Percentiles rank a stretch among this genome's conserved stretches.
Evolutionary conservation across 2,329 filamentous ascomycete genomes (phyloP).

Genomic region (Fusarium drepaniforme): DNA sequence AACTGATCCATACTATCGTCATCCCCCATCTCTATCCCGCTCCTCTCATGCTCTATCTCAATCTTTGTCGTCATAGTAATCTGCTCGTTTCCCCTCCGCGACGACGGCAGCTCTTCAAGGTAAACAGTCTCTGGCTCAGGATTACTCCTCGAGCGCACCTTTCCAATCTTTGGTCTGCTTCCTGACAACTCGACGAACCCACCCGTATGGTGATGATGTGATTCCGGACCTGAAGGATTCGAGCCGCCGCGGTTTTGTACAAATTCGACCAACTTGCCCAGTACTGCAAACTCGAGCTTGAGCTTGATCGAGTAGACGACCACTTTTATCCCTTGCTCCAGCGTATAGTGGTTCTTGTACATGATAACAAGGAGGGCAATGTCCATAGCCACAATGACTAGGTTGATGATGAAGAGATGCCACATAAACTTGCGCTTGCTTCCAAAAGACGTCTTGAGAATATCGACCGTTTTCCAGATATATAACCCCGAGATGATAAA

Average conservation of each 20-base stretch:
- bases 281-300: slow-evolving; percentile 52
- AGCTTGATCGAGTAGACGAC: slow-evolving; percentile 44
- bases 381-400: slow-evolving; percentile 35
- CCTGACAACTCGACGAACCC: slow-evolving; percentile 4
- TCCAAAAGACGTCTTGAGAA: slow-evolving; percentile 21
- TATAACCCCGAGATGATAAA: slow-evolving; percentile 15
- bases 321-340: slow-evolving; percentile 24
- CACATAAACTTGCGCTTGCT: slow-evolving; percentile 24
- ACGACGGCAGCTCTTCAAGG: slow-evolving; percentile 5
- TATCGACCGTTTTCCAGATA: slow-evolving; percentile 16
- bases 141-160: background rate
- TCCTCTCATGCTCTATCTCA: background rate
- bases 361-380: slow-evolving; percentile 28
- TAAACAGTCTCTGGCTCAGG: background rate
- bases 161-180: background rate
- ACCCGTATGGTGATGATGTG: background rate
- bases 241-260: slow-evolving; percentile 41
- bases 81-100: background rate
- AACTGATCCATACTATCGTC: slow-evolving; percentile 12
- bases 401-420: slow-evolving; percentile 27
- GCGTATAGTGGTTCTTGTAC: slow-evolving; percentile 9
- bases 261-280: slow-evolving; percentile 51
- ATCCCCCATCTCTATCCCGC: background rate
- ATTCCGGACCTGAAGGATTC: background rate
- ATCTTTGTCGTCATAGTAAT: slow-evolving; percentile 2